Percentiles rank a stretch among this genome's conserved stretches.
Evolutionary conservation across 2,329 filamentous ascomycete genomes (phyloP).

Genomic region (Ophiostoma sp.): DNA sequence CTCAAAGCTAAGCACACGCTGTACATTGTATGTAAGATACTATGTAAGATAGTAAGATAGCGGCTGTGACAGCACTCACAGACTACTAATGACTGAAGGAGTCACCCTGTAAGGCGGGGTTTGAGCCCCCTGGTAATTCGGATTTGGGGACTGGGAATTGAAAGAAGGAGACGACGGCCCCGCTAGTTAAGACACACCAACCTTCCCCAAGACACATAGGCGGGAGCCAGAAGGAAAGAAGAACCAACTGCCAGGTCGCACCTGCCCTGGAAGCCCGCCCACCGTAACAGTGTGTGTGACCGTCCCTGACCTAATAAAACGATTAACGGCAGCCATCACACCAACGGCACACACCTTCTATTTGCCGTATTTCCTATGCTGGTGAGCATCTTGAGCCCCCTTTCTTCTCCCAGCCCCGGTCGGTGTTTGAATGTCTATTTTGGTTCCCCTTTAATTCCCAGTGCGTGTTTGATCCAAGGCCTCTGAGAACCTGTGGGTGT

Average conservation of each 20-base stretch:
- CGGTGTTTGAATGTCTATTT: not conserved
- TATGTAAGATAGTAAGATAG: no score
- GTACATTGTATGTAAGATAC: not conserved
- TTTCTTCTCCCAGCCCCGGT: conserved; percentile 1
- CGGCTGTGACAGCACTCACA: not conserved
- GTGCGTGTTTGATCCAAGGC: not conserved
- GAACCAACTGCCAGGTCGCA: not conserved
- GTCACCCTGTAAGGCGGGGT: conserved; percentile 10
- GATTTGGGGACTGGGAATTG: not conserved
- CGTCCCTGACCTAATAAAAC: conserved; percentile 8
- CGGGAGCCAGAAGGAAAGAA: conserved; percentile 10
- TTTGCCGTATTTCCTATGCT: not conserved
- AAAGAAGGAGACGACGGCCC: not conserved
- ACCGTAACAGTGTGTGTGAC: not conserved
- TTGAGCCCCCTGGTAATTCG: not conserved
- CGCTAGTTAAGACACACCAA: conserved; percentile 9
- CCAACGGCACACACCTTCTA: not conserved
- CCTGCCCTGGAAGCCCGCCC: not conserved
- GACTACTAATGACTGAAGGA: not conserved
- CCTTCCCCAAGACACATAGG: conserved; percentile 3
- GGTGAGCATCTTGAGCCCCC: conserved; percentile 9
- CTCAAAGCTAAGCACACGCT: not conserved
- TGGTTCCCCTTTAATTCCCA: conserved; percentile 4
- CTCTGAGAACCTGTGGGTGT: not conserved
- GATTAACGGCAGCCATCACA: not conserved